Percentiles rank a stretch among this genome's conserved stretches.
phyloP scores from a whole-genome alignment of 805 yeast species.

The Torulaspora indica region DNA sequence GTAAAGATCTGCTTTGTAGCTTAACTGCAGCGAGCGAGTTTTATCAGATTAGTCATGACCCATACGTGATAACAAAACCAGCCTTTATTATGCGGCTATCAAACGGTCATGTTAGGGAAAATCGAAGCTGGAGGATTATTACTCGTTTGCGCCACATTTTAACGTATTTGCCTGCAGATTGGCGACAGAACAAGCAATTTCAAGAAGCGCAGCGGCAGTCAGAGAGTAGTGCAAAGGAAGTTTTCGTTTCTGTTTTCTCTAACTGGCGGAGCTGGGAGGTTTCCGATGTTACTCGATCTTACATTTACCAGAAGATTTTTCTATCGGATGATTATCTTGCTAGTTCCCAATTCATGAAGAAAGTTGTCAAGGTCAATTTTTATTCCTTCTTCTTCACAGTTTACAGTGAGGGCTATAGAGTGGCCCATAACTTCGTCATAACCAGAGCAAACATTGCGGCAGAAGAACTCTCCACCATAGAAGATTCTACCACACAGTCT shows the following conservation, averaged over 20 bases:
- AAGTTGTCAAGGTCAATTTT: conserved; percentile 17
- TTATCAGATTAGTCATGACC: conserved; percentile 68
- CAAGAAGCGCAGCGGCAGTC: conserved; percentile 24
- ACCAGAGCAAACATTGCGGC: conserved; percentile 20
- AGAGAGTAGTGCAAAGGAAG: conserved; percentile 41
- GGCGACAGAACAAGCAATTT: conserved; percentile 35
- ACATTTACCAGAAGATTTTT: conserved; percentile 51
- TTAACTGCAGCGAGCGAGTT: conserved; percentile 46
- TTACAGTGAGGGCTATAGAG: conserved; percentile 23
- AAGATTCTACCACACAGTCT: conserved; percentile 9
- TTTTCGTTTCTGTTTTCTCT: conserved; percentile 56
- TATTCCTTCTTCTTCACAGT: conserved; percentile 27
- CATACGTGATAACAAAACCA: conserved; percentile 85
- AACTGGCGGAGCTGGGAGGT: conserved; percentile 94
- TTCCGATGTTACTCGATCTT: conserved; percentile 52
- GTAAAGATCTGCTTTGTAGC: conserved; percentile 40
- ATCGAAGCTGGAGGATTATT: conserved; percentile 83
- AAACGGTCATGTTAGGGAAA: conserved; percentile 67
- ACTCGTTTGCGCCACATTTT: conserved; percentile 74
- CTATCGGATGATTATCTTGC: conserved; percentile 19
- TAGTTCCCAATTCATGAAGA: conserved; percentile 12
- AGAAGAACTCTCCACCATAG: conserved; percentile 18
- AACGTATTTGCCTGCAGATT: conserved; percentile 50
- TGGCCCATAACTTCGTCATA: conserved; percentile 26
- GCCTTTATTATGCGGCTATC: conserved; percentile 72